Conservation (phyloP, 169 alveolate genomes). For the Perkinsus marinus region DNA sequence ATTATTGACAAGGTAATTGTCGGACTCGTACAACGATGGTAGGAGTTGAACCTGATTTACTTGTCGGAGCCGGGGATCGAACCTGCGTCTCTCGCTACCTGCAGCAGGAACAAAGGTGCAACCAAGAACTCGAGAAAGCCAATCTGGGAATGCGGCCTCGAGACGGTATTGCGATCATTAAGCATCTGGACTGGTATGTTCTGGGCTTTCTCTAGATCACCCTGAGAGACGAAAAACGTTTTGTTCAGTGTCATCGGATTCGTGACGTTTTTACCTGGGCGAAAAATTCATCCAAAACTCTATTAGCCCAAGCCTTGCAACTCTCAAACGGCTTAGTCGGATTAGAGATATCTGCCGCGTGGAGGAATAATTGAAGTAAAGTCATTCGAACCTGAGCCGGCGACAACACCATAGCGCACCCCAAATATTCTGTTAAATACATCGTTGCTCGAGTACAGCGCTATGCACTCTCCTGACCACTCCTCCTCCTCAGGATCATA, state of each 20-base stretch:
- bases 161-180: slow-evolving; percentile 53
- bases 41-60: background rate
- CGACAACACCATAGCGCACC: no score
- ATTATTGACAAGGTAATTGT: background rate
- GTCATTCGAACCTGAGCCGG: background rate
- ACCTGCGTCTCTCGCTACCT: background rate
- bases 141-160: slow-evolving; percentile 48
- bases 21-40: background rate
- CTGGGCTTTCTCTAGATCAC: slow-evolving; percentile 54
- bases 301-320: slow-evolving; percentile 50
- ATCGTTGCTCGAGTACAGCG: background rate
- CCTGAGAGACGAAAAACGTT: slow-evolving; percentile 33
- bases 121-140: slow-evolving; percentile 59
- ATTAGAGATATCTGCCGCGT: slow-evolving; percentile 62
- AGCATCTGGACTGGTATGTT: slow-evolving; percentile 50
- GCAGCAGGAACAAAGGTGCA: slow-evolving; percentile 31
- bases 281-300: slow-evolving; percentile 55
- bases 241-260: no score
- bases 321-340: slow-evolving; percentile 54
- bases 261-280: background rate
- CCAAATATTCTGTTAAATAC: background rate
- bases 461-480: background rate
- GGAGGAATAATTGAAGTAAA: slow-evolving; percentile 37
- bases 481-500: background rate
- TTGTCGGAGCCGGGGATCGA: background rate